Conservation (phyloP, 148 eudicot species). For the Arbutus unedo region DNA sequence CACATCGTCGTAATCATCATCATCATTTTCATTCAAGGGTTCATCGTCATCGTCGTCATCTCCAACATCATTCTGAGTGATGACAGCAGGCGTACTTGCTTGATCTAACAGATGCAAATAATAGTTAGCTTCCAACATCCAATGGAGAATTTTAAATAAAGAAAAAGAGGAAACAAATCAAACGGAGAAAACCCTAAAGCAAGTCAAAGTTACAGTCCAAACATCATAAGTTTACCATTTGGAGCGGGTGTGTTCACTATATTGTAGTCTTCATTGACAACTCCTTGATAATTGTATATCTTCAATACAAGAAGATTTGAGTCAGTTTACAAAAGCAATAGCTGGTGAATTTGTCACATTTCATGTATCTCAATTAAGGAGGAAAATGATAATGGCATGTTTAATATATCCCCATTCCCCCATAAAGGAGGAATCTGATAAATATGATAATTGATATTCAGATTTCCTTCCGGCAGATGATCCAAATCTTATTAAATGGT, state of each 20-base stretch:
- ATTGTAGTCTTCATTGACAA: slow-evolving; percentile 87
- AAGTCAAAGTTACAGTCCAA: slow-evolving; percentile 17
- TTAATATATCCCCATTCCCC: neutral
- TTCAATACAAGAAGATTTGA: slow-evolving; percentile 29
- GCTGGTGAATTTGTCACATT: neutral
- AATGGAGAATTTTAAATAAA: neutral
- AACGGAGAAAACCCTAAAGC: slow-evolving; percentile 12
- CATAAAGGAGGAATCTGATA: neutral
- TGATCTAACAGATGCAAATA: slow-evolving; percentile 46
- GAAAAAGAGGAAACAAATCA: neutral
- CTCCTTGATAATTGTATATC: slow-evolving; percentile 96
- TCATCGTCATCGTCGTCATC: slow-evolving; percentile 90
- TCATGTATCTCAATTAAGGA: neutral
- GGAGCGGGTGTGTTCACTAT: slow-evolving; percentile 83
- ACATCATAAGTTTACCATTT: slow-evolving; percentile 49
- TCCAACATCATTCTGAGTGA: slow-evolving; percentile 52
- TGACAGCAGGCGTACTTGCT: slow-evolving; percentile 74
- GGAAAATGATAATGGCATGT: neutral
- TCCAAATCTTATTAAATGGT: no score
- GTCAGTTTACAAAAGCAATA: slow-evolving; percentile 13
- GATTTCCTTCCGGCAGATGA: no score
- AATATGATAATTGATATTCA: no score
- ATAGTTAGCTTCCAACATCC: slow-evolving; percentile 19
- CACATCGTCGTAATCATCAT: slow-evolving; percentile 82
- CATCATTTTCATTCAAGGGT: slow-evolving; percentile 88